These are phyloP conservation scores for Biscutella laevigata DNA, from an alignment of 441 rosid species.

Conservation along the genomic window DNA sequence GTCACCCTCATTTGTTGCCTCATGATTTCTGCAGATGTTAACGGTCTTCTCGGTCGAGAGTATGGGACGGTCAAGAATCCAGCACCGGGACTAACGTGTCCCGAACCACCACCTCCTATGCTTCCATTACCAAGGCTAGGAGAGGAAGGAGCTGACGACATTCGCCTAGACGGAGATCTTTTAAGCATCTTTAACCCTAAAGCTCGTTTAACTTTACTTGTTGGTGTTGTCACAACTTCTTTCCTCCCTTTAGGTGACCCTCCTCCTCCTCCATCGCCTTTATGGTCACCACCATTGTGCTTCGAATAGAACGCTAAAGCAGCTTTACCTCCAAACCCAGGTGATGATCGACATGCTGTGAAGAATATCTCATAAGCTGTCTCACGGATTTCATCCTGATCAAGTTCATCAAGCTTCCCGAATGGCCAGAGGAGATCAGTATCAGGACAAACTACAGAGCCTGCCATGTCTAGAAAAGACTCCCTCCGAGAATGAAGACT, in stretches of 20 bases:
- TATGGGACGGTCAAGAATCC: slow-evolving; percentile 35
- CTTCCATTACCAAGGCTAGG: slow-evolving; percentile 31
- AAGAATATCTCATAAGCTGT: slow-evolving; percentile 88
- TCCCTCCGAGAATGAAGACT: slow-evolving; percentile 28
- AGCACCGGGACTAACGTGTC: slow-evolving; percentile 26
- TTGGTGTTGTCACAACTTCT: slow-evolving; percentile 62
- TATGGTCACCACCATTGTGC: slow-evolving; percentile 30
- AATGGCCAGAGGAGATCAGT: slow-evolving; percentile 70
- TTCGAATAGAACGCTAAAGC: slow-evolving; percentile 51
- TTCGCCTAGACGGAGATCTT: slow-evolving; percentile 63
- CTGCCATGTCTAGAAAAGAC: slow-evolving; percentile 22
- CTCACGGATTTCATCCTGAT: slow-evolving; percentile 56
- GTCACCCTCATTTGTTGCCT: slow-evolving; percentile 84
- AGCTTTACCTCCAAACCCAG: slow-evolving; percentile 71
- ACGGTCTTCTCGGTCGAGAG: slow-evolving; percentile 52
- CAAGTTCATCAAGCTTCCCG: slow-evolving; percentile 47
- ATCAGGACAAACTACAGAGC: slow-evolving; percentile 18
- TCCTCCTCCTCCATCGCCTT: slow-evolving; percentile 32
- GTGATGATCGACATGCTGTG: slow-evolving; percentile 75
- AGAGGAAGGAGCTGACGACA: slow-evolving; percentile 44
- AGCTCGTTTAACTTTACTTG: slow-evolving; percentile 59
- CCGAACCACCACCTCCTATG: slow-evolving; percentile 11
- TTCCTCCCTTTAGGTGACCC: slow-evolving; percentile 21
- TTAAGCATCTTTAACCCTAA: slow-evolving; percentile 65
- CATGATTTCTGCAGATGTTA: slow-evolving; percentile 94